Evolutionary conservation across 495 filamentous ascomycete species (phyloP), one percentile per base, ranked within the genome.

Genomic region (Aspergillus avenaceus): DNA sequence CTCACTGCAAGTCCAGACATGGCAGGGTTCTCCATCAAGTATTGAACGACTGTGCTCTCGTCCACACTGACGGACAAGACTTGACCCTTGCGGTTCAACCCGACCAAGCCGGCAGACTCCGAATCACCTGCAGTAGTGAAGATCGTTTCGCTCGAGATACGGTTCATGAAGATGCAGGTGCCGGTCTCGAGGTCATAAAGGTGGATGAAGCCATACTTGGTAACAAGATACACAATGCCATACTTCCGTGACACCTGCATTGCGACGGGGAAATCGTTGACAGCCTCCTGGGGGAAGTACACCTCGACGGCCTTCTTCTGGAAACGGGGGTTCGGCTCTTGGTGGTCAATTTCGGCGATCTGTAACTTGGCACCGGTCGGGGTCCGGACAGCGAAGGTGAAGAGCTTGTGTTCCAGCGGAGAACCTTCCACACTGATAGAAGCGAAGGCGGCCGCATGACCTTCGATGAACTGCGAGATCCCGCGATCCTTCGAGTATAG

Each of bases 141-240:
- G 62, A 99, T 97, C 0, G 93, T 99, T 63, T 99, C 93, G 72
- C 90, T 95, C 18, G 93, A 99, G 61, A 99, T 99, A 44, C 93
- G 87, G 73, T 99, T 97, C 91, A 99, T 96, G 82, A 96, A 99
- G 63, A 99, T 92, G 64, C 90, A 93, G n/a, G 88, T 89, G 27
- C 88, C 93, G 5, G 88, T 92, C 73, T 97, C 93, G 37, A 99
- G 81, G 60, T 99, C 93, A 68, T 97, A 97, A 8, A 99, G 81
- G 68, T 99, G 93, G 56, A 99, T 97, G 72, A 97, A 99, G 34
- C 93, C 93, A 63, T 97, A 99, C 65, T 99, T 99, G 14, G 93
- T 99, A 47, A 97, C 89, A 31, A 99, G 81, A 67, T 97, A 97
- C 49, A 97, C 87, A 61, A 99, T 78, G 59, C 89, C 91, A 74